Conservation (phyloP, 768 basidiomycete genomes). For the Trametes punicea region DNA sequence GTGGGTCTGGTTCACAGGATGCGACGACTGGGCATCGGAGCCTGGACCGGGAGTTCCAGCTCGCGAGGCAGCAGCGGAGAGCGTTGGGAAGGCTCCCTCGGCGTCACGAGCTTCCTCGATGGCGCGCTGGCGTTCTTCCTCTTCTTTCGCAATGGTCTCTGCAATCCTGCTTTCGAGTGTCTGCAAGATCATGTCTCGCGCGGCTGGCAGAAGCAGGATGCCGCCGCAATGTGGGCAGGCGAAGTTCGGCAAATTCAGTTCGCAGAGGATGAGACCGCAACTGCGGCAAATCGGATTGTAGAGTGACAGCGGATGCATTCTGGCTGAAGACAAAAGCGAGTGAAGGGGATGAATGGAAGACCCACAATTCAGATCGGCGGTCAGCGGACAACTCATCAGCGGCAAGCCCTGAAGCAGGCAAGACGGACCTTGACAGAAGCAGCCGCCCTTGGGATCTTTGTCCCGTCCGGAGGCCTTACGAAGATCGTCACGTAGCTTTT, state of each 20-base stretch:
- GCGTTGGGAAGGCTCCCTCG: slow-evolving; percentile 60
- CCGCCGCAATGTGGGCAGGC: slow-evolving; percentile 52
- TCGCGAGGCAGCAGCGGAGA: slow-evolving; percentile 30
- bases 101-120: slow-evolving; percentile 47
- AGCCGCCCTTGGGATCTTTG: slow-evolving; percentile 61
- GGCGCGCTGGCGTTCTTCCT: slow-evolving; percentile 43
- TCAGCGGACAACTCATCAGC: too few species aligned
- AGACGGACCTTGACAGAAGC: slow-evolving; percentile 61
- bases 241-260: slow-evolving; percentile 49
- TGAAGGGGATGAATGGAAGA: not conserved
- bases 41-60: slow-evolving; percentile 6
- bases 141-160: slow-evolving; percentile 45
- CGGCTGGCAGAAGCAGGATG: slow-evolving; percentile 35
- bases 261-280: slow-evolving; percentile 65
- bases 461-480: slow-evolving; percentile 31
- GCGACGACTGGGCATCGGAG: slow-evolving; percentile 18
- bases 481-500: slow-evolving; percentile 43
- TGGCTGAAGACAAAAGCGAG: slow-evolving; percentile 38
- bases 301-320: slow-evolving; percentile 53
- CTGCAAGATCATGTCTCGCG: slow-evolving; percentile 37
- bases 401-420: not conserved
- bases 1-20: slow-evolving; percentile 41
- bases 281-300: slow-evolving; percentile 51
- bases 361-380: too few species aligned
- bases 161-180: slow-evolving; percentile 44